phyloP scores from a whole-genome alignment of 345 rosid genomes.

The Xanthoceras sorbifolium region DNA sequence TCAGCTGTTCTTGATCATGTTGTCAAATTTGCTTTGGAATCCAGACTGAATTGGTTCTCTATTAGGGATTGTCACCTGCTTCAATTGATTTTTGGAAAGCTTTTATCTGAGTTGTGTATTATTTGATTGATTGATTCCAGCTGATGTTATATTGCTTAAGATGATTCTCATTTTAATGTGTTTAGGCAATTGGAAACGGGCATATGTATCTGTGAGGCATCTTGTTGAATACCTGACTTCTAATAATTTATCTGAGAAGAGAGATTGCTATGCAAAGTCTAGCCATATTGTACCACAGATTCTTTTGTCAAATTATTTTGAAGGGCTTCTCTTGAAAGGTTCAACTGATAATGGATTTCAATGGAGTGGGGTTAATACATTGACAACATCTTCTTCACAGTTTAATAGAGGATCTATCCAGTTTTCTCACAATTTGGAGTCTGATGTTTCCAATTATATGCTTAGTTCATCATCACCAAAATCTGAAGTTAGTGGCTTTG shows the following conservation, averaged over 20 bases:
- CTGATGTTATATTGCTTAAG: slow-evolving; percentile 37
- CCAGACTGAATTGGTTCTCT: neutral
- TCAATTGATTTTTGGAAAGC: slow-evolving; percentile 5
- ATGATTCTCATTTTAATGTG: slow-evolving; percentile 42
- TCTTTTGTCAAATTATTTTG: slow-evolving; percentile 65
- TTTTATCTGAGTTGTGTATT: slow-evolving; percentile 10
- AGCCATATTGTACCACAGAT: slow-evolving; percentile 54
- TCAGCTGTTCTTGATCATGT: neutral
- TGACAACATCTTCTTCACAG: slow-evolving; percentile 45
- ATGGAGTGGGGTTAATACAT: slow-evolving; percentile 59
- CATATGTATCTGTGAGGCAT: slow-evolving; percentile 71
- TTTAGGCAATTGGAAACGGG: slow-evolving; percentile 92
- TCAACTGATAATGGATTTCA: slow-evolving; percentile 52
- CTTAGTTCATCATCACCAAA: slow-evolving; percentile 45
- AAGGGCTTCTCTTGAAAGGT: slow-evolving; percentile 54
- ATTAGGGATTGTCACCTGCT: slow-evolving; percentile 4
- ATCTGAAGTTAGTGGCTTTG: slow-evolving; percentile 51
- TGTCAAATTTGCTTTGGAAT: neutral
- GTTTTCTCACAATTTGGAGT: slow-evolving; percentile 36
- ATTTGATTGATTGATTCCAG: slow-evolving; percentile 25
- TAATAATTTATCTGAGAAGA: slow-evolving; percentile 38
- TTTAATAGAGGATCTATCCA: slow-evolving; percentile 40
- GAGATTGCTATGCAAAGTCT: slow-evolving; percentile 29
- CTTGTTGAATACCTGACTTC: slow-evolving; percentile 59
- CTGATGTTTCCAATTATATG: slow-evolving; percentile 36